Conservation (phyloP, 805 yeast genomes). For the Blastobotrys robertii region DNA sequence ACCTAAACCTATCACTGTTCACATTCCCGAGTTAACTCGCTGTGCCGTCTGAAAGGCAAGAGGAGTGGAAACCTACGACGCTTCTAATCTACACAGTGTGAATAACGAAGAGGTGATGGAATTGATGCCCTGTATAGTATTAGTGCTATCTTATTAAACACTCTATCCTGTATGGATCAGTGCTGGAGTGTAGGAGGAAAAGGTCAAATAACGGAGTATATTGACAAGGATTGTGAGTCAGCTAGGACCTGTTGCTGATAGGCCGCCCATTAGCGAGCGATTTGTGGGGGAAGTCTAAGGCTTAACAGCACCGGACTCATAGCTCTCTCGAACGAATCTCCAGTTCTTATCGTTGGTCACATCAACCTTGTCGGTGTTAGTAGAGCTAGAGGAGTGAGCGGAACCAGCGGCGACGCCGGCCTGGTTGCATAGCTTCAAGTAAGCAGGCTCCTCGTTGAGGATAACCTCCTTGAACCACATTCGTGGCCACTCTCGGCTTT, state of each 20-base stretch:
- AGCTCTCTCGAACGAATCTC: constrained; percentile 17
- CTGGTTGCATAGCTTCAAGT: constrained; percentile 9
- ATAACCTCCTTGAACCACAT: constrained; percentile 59
- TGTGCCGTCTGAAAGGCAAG: no score
- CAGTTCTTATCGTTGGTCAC: constrained; percentile 13
- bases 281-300: constrained; percentile 7
- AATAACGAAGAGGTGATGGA: no score
- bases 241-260: neutral
- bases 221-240: neutral
- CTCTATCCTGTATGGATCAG: neutral
- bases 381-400: constrained; percentile 4
- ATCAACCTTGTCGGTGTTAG: constrained; percentile 4
- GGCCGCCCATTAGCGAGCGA: neutral
- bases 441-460: constrained; percentile 12
- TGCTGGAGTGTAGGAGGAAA: no score
- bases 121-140: neutral
- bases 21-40: no score
- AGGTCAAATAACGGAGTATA: no score
- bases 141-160: neutral
- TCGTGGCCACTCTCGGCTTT: constrained; percentile 60
- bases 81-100: no score
- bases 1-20: no score
- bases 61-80: no score
- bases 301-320: constrained; percentile 14
- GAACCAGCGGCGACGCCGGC: constrained; percentile 17